These are phyloP conservation scores for Termitomyces sp. DNA, from an alignment of 768 basidiomycete genomes.

Conservation along the genomic window DNA sequence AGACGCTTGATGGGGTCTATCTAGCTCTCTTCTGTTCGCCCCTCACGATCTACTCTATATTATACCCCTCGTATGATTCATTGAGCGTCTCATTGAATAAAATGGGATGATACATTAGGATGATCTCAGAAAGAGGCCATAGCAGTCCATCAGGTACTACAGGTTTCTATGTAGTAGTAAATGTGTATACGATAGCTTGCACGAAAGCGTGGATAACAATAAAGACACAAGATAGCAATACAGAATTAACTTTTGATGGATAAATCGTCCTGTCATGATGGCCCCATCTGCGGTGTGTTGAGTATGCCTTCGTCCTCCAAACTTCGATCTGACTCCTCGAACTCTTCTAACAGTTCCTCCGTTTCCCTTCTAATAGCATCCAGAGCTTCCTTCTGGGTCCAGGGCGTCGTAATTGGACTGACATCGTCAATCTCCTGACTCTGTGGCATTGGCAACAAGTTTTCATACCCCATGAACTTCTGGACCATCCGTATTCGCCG, in stretches of 20 bases:
- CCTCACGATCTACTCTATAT: background rate
- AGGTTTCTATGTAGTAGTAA: conserved; percentile 7
- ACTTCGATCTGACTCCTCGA: conserved; percentile 33
- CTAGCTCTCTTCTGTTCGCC: background rate
- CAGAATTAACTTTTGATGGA: background rate
- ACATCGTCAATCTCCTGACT: conserved; percentile 26
- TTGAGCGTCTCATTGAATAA: background rate
- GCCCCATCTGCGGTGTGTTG: conserved; percentile 13
- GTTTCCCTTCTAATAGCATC: conserved; percentile 52
- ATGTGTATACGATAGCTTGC: conserved; percentile 1
- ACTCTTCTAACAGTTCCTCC: conserved; percentile 56
- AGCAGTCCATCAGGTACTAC: conserved; percentile 4
- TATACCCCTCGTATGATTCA: background rate
- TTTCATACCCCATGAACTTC: conserved; percentile 57
- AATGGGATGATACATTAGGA: background rate
- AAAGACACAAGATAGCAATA: background rate
- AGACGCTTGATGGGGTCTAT: background rate
- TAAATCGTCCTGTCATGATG: background rate
- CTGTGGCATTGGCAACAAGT: conserved; percentile 45
- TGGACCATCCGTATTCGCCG: conserved; percentile 60
- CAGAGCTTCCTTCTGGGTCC: conserved; percentile 53
- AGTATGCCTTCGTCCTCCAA: conserved; percentile 26
- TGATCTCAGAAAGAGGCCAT: conserved; percentile 1
- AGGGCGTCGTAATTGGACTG: conserved; percentile 35
- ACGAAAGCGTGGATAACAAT: background rate